Evolutionary conservation across 2,329 filamentous ascomycete species (phyloP), one percentile per base, ranked within the genome.

Genomic region (Fusarium continuum): DNA sequence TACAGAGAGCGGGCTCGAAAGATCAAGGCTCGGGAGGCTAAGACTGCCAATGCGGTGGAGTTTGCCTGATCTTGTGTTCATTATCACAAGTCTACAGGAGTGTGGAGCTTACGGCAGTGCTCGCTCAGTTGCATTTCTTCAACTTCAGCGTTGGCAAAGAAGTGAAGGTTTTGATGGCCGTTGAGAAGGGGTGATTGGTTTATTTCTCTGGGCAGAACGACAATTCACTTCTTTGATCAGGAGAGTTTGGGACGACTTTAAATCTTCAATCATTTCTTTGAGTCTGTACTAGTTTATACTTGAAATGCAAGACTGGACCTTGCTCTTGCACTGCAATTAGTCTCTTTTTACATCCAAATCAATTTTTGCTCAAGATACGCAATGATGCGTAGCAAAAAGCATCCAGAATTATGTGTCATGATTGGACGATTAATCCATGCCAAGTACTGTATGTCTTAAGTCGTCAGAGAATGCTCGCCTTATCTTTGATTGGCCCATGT

Each of bases 401-500:
- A 25, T 17, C 9, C 17, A 16, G 5, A 19, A 16, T 13, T 11
- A 35, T n/a, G n/a, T n/a, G n/a, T 50, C 8, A 7, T 23, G 6
- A 41, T 25, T 41, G 23, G 52, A 16, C 14, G 41, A 31, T 36
- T 19, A n/a, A 5, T 10, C 14, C 7, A 22, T 34, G 41, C 17
- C 16, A 57, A 16, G 36, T 36, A 36, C 8, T 10, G 26, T 16
- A 26, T 19, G n/a, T 34, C 13, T 22, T n/a, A 14, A 20, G 17
- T 28, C 32, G 13, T 28, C 16, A 23, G 11, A 20, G 26, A 20
- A 19, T 52, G 35, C 23, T 54, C 26, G 55, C 48, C 55, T 48
- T 43, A 16, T 36, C 14, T 10, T 60, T 41, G 32, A 64, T 64
- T 49, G 47, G 54, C 16, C 11, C 32, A 49, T 23, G 32, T 26